Evolutionary conservation across 352 stramenopile species (phyloP).

Genomic region (Phytophthora rubi): DNA sequence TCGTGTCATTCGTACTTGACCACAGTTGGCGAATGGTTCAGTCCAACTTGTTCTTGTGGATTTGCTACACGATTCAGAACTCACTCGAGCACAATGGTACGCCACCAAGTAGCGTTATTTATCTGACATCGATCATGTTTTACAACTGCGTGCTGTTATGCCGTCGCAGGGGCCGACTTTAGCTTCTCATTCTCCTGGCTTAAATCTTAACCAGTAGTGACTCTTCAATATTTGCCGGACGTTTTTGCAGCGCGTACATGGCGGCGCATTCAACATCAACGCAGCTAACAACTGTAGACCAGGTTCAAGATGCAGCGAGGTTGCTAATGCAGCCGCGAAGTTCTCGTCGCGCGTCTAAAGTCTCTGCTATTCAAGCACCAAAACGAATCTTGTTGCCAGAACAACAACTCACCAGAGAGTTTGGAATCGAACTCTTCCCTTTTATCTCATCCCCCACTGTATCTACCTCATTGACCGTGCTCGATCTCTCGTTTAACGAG

Average conservation of each 20-base stretch:
- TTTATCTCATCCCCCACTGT: constrained; percentile 17
- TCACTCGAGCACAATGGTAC: constrained; percentile 35
- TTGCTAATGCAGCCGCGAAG: constrained; percentile 15
- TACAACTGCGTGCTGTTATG: neutral
- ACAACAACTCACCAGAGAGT: constrained; percentile 14
- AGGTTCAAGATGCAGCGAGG: constrained; percentile 22
- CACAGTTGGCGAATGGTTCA: constrained; percentile 40
- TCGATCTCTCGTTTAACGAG: constrained; percentile 69
- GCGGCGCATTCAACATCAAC: neutral
- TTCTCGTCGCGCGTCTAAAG: constrained; percentile 11
- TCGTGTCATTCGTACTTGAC: constrained; percentile 47
- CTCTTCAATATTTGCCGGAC: neutral
- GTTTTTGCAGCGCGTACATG: neutral
- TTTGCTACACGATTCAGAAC: constrained; percentile 37
- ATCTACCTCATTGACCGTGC: constrained; percentile 7
- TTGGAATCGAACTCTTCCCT: constrained; percentile 32
- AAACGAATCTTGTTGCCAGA: constrained; percentile 38
- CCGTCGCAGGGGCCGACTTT: constrained; percentile 12
- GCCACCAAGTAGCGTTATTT: neutral
- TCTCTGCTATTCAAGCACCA: neutral
- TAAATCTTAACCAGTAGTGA: neutral
- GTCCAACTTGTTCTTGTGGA: constrained; percentile 46
- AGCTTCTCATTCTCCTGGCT: constrained; percentile 28
- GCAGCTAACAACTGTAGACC: constrained; percentile 11
- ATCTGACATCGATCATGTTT: neutral